Evolutionary conservation across 1,139 yeast genomes (phyloP), one percentile per base, ranked within the genome.

Genomic region (Candida albicans): DNA sequence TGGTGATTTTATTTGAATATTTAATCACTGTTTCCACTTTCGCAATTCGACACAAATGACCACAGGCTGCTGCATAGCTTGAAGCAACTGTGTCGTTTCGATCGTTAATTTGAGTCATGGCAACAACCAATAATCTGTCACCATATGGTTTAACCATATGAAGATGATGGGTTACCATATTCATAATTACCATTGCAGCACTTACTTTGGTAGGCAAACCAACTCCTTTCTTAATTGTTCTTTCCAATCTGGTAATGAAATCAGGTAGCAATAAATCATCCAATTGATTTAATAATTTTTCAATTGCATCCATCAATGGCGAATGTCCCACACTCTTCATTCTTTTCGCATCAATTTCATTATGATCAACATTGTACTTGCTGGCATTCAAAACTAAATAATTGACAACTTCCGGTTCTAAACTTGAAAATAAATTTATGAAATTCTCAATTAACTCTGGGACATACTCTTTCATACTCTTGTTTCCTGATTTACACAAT

Each of bases 141-240:
- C 91, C 86, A 55, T 78, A 79, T 0, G 87, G 84, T 37, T 74
- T 71, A 10, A 81, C 61, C 18, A 78, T 58, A 29, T 74, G 73
- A n/a, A 75, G 61, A 53, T 85, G 82, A 50, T 82, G 75, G 24
- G 80, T 68, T 1, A 85, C 77, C 45, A 90, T 62, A 22, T 81
- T 75, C 7, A 85, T 88, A 22, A 90, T 62, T 0, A 91, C 84
- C 50, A 82, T 77, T n/a, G 96, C 80, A 0, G 93, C 90, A 35
- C 95, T 90, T 1, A 88, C 90, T 57, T 90, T 90, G 0, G 97
- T 89, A 0, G 98, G 97, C 27, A 93, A 70, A 0, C 98, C 99
- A 28, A 91, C 87, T 0, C 96, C 80, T 47, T 73, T 77, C 49
- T 82, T 82, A 7, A 87, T 73, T 1, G 84, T 71, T 11, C 56